These are phyloP conservation scores for Magnusiomyces magnusii DNA, from an alignment of 1,139 yeast genomes.

Conservation along the genomic window DNA sequence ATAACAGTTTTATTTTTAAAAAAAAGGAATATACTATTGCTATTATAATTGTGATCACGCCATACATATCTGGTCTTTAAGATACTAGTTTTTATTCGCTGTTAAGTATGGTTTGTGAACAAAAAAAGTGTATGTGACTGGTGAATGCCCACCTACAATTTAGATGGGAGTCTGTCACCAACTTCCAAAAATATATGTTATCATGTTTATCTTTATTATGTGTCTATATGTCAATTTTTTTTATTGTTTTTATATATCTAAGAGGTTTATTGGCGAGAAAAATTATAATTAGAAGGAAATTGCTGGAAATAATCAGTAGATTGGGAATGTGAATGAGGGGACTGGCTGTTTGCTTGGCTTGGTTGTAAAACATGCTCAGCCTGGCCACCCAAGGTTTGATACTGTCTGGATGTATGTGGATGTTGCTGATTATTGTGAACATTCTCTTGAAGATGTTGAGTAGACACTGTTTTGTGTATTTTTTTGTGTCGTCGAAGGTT, in stretches of 20 bases:
- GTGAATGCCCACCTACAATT: too few species aligned
- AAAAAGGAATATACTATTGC: too few species aligned
- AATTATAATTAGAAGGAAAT: neutral
- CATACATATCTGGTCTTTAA: too few species aligned
- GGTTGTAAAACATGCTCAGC: neutral
- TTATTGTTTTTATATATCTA: neutral
- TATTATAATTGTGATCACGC: too few species aligned
- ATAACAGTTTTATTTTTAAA: too few species aligned
- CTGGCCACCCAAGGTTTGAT: neutral
- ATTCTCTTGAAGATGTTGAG: neutral
- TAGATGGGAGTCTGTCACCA: too few species aligned
- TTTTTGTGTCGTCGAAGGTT: constrained; percentile 74
- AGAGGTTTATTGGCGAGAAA: neutral
- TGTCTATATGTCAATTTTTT: too few species aligned
- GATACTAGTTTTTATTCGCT: too few species aligned
- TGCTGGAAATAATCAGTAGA: neutral
- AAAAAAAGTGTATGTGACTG: too few species aligned
- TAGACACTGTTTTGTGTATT: constrained; percentile 38
- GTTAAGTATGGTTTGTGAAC: too few species aligned
- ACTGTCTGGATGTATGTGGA: neutral
- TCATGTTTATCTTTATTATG: too few species aligned
- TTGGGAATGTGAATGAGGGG: neutral
- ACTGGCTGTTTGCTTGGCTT: neutral
- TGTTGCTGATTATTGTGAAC: neutral
- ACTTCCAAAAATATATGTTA: too few species aligned